phyloP scores from a whole-genome alignment of 2,329 filamentous ascomycete genomes.

The Rutstroemia sydowiana region DNA sequence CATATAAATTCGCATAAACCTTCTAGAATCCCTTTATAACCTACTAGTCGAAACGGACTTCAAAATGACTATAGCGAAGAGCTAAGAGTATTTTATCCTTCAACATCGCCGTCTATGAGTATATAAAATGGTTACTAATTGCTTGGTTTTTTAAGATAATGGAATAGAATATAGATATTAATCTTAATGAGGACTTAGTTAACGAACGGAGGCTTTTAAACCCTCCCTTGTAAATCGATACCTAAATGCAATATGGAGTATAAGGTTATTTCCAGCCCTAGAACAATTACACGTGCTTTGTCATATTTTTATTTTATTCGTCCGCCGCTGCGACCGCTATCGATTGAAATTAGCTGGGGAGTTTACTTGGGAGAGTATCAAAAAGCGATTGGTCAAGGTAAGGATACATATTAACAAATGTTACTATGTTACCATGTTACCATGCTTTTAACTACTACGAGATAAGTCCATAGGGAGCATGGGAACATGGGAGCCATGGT shows the following conservation, averaged over 20 bases:
- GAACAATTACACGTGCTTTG: conserved; percentile 20
- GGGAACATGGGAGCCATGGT: not conserved
- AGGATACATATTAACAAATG: not conserved
- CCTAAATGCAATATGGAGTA: conserved; percentile 14
- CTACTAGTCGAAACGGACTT: too few species aligned
- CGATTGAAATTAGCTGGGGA: conserved; percentile 1
- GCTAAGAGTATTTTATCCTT: conserved; percentile 2
- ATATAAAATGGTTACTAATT: not conserved
- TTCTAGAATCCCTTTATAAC: too few species aligned
- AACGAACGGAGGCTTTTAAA: not conserved
- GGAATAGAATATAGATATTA: too few species aligned
- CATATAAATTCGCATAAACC: too few species aligned
- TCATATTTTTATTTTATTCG: conserved; percentile 25
- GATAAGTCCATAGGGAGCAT: not conserved
- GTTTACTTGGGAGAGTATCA: not conserved
- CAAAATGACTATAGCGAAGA: too few species aligned
- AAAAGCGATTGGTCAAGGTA: not conserved
- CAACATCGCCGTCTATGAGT: conserved; percentile 10
- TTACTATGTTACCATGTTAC: conserved; percentile 1
- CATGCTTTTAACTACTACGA: not conserved
- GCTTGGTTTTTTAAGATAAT: not conserved
- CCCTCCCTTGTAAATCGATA: conserved; percentile 25
- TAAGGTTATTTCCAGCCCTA: conserved; percentile 23
- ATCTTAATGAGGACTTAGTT: not conserved
- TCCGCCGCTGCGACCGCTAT: not conserved